These are phyloP conservation scores for Talaromyces rugulosus DNA, from an alignment of 2,329 filamentous ascomycete genomes.

Conservation along the genomic window DNA sequence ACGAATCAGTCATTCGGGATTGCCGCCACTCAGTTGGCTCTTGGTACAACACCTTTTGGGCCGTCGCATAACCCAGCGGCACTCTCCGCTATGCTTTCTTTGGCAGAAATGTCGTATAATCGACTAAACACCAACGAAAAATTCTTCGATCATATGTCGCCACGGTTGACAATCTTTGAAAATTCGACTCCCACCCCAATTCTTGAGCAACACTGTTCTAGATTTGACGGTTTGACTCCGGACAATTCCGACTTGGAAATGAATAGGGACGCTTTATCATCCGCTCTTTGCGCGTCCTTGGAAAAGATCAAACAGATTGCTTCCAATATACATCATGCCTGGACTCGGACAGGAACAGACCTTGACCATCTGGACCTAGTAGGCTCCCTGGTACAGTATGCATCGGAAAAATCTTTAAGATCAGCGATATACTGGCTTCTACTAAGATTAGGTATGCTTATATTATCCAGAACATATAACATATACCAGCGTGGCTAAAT, in stretches of 20 bases:
- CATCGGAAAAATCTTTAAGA: constrained; percentile 12
- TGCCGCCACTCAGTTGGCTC: constrained; percentile 26
- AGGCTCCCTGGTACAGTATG: background rate
- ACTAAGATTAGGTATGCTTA: constrained; percentile 22
- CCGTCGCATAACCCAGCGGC: constrained; percentile 3
- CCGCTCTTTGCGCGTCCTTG: background rate
- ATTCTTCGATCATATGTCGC: background rate
- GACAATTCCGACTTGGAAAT: background rate
- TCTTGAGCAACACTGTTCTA: background rate
- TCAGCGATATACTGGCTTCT: constrained; percentile 27
- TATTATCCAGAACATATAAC: background rate
- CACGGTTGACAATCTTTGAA: background rate
- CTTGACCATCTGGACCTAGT: background rate
- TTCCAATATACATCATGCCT: background rate
- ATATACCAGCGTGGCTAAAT: background rate
- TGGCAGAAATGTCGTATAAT: background rate
- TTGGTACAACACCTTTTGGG: constrained; percentile 2
- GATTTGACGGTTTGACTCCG: background rate
- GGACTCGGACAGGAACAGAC: background rate
- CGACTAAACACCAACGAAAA: background rate
- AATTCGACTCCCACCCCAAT: background rate
- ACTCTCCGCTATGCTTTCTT: background rate
- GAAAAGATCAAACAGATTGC: background rate
- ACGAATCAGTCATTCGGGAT: constrained; percentile 40
- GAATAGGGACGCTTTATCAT: background rate